A percentile compares a stretch with the other conserved stretches of the same genome.
These are phyloP conservation scores for Aspergillus indologenus DNA, from an alignment of 495 filamentous ascomycete genomes.

Conservation along the genomic window DNA sequence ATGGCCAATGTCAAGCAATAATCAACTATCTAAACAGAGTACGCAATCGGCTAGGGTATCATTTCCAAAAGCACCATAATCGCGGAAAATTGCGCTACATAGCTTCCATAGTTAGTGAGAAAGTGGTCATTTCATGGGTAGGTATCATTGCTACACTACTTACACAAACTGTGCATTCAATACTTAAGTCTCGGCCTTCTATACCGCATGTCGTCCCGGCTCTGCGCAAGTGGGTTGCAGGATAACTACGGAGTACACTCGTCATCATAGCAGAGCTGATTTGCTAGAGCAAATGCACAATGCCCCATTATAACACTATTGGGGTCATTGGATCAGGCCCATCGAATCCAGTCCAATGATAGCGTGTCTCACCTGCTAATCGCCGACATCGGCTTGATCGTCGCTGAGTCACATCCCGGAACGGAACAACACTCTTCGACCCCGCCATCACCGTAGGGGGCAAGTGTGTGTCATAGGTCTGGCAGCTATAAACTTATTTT, in stretches of 20 bases:
- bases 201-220: too few species aligned
- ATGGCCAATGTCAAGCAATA: too few species aligned
- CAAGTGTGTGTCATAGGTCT: conserved; percentile 33
- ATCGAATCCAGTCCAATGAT: conserved; percentile 15
- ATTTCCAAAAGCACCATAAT: too few species aligned
- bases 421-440: conserved; percentile 31
- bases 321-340: not conserved
- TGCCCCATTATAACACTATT: not conserved
- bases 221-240: too few species aligned
- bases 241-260: not conserved
- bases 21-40: too few species aligned
- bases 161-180: too few species aligned
- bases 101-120: too few species aligned
- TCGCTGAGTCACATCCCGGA: conserved; percentile 38
- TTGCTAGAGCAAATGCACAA: not conserved
- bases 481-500: conserved; percentile 5
- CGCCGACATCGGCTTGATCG: conserved; percentile 22
- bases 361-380: not conserved
- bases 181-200: too few species aligned
- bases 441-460: conserved; percentile 32
- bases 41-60: too few species aligned
- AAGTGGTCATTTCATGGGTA: too few species aligned
- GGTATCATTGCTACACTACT: too few species aligned
- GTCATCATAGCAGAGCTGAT: not conserved
- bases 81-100: too few species aligned